Base-by-base conservation (phyloP, 139 green algal genomes). In the Pseudopediastrum boryanum region DNA sequence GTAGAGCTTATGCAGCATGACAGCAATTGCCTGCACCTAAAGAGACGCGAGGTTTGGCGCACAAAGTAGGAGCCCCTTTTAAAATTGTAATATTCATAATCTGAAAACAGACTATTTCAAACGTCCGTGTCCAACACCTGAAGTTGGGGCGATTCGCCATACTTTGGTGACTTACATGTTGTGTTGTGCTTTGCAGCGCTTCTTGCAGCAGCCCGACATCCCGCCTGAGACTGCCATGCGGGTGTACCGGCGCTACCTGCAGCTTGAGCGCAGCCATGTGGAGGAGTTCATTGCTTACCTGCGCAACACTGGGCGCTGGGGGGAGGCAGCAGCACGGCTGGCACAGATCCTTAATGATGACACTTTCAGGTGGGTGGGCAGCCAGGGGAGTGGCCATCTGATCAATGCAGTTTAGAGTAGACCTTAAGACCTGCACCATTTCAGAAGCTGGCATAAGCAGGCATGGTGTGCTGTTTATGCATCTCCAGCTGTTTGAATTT, bases 231-330 rank as follows among this genome's bases (percentile, higher is more conserved):
- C 96, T 9, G 93, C 96, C 1, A 79, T 95, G 8, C 87, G 95
- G 9, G 88, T 99, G 50, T 99, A 99, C 87, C 87, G 97, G 12
- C 87, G 97, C 0, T 99, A 99, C 86, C 80, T 99, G 12, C 94
- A 97, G 80, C 82, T 99, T 74, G 96, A 99, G 86, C 97, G 96
- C 9, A 86, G 79, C 10, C 95, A 98, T 71, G 83, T 87, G 12
- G 97, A 99, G 86, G 96, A 99, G 77, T 99, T 95, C 88, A 94
- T 99, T 27, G 89, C 92, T 0, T 98, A 98, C 84, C 84, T 99
- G 25, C 38, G 19, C 10, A 29, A 50, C 38, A 84, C 92, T 87
- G 89, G 79, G 19, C 76, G 78, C 44, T 97, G 92, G 92, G 91
- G 88, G 7, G 95, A 99, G 76, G 94, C 93, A 5, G 92, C 92